Evolutionary conservation across 495 filamentous ascomycete genomes (phyloP).

Genomic region (Neurospora sp.): DNA sequence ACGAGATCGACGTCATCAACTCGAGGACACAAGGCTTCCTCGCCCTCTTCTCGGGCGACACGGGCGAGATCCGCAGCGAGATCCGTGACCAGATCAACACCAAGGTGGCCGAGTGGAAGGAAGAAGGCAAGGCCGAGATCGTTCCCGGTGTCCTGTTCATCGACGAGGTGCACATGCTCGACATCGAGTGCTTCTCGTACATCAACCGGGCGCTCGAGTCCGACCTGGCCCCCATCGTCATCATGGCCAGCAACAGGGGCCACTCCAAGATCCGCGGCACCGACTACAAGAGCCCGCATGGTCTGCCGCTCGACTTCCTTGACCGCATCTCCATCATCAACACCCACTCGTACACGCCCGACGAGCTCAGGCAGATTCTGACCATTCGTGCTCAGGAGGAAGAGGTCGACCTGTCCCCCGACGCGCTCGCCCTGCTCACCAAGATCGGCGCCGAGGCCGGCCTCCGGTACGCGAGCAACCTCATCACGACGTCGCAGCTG

Average conservation of each 20-base stretch:
- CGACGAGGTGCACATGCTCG: slow-evolving; percentile 98
- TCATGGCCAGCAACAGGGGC: slow-evolving; percentile 98
- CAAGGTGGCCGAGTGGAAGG: slow-evolving; percentile 97
- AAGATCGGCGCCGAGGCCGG: slow-evolving; percentile 93
- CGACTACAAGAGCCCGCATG: slow-evolving; percentile 82
- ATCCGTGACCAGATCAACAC: slow-evolving; percentile 98
- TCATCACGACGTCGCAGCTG: slow-evolving; percentile 87
- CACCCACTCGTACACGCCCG: slow-evolving; percentile 75
- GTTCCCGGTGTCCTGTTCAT: slow-evolving; percentile 97
- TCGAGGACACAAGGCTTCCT: slow-evolving; percentile 93
- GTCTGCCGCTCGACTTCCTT: slow-evolving; percentile 89
- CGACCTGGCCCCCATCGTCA: slow-evolving; percentile 91
- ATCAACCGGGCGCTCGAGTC: slow-evolving; percentile 94
- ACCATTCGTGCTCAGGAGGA: slow-evolving; percentile 89
- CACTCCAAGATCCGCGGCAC: slow-evolving; percentile 89
- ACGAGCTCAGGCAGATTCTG: slow-evolving; percentile 86
- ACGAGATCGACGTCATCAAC: slow-evolving; percentile 99
- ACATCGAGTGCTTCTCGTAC: slow-evolving; percentile 97
- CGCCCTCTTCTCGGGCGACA: slow-evolving; percentile 93
- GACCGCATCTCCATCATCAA: slow-evolving; percentile 95
- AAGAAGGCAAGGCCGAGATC: slow-evolving; percentile 97
- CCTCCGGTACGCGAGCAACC: slow-evolving; percentile 84
- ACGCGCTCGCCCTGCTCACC: slow-evolving; percentile 82
- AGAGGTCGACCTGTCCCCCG: slow-evolving; percentile 79
- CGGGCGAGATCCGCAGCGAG: slow-evolving; percentile 94